Percentiles rank a stretch among this genome's conserved stretches.
These are phyloP conservation scores for Colletotrichum camelliae DNA, from an alignment of 2,329 filamentous ascomycete genomes.

Conservation along the genomic window DNA sequence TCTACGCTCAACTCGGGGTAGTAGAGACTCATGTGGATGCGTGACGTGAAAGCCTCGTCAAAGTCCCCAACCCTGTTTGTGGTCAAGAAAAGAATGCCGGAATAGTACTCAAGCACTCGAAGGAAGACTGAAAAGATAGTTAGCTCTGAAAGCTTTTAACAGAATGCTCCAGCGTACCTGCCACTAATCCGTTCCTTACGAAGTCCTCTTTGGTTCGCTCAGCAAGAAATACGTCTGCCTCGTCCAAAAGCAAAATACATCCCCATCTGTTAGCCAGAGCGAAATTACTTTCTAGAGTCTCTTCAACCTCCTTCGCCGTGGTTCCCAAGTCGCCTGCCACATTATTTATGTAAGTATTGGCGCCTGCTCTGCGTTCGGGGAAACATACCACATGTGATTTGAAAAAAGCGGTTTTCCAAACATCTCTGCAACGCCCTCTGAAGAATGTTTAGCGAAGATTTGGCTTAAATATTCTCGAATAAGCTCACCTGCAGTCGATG, in stretches of 20 bases:
- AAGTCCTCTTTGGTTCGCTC: constrained; percentile 61
- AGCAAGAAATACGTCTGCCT: constrained; percentile 55
- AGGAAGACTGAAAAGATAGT: constrained; percentile 39
- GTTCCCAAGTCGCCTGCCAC: neutral
- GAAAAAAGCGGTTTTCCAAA: neutral
- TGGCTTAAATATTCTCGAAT: too few relatives aligned
- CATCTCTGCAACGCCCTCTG: neutral
- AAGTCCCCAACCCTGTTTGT: constrained; percentile 54
- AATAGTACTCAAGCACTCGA: constrained; percentile 55
- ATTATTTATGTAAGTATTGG: neutral
- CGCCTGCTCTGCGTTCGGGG: rapidly evolving
- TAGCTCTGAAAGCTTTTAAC: too few relatives aligned
- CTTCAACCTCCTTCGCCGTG: neutral
- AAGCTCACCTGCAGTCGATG: neutral
- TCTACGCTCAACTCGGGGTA: constrained; percentile 41
- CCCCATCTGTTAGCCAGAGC: constrained; percentile 16
- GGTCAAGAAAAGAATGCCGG: constrained; percentile 55
- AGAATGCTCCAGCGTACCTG: neutral
- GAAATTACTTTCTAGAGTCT: neutral
- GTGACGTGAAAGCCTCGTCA: constrained; percentile 51
- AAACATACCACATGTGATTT: neutral
- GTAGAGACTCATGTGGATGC: constrained; percentile 48
- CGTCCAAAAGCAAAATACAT: neutral
- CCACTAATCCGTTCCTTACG: neutral
- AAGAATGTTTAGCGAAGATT: too few relatives aligned